phyloP scores from a whole-genome alignment of 495 filamentous ascomycete genomes.

The Penicillium ucsense region DNA sequence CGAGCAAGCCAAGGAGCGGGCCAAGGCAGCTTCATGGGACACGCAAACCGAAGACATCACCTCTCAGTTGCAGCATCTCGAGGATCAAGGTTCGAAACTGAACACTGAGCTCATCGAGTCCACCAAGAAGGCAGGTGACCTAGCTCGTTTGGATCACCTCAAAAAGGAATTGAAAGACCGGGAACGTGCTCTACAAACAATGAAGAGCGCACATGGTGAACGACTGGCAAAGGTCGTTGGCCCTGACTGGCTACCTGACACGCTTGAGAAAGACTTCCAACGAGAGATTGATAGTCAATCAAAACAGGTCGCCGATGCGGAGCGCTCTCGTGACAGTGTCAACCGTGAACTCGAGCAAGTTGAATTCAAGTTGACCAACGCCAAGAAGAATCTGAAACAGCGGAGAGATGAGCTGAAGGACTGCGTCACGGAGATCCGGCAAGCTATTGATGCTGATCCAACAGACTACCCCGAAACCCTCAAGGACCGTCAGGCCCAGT shows the following conservation, averaged over 20 bases:
- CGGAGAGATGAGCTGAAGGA: conserved; percentile 53
- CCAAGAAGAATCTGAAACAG: conserved; percentile 49
- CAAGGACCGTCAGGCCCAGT: conserved; percentile 46
- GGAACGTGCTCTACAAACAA: conserved; percentile 60
- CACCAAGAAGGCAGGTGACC: conserved; percentile 64
- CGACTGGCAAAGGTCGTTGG: conserved; percentile 55
- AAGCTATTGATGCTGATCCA: conserved; percentile 45
- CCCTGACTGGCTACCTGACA: conserved; percentile 54
- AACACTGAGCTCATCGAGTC: conserved; percentile 69
- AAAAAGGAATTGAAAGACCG: conserved; percentile 67
- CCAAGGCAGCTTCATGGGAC: conserved; percentile 56
- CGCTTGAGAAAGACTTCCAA: conserved; percentile 65
- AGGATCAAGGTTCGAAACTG: conserved; percentile 57
- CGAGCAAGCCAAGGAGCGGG: conserved; percentile 49
- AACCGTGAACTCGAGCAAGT: conserved; percentile 67
- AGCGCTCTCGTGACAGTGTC: conserved; percentile 56
- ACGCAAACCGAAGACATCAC: conserved; percentile 53
- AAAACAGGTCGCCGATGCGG: conserved; percentile 45
- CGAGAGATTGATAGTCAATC: conserved; percentile 46
- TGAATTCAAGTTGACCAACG: conserved; percentile 63
- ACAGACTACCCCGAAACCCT: conserved; percentile 44
- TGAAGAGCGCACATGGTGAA: conserved; percentile 63
- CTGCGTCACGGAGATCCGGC: conserved; percentile 40
- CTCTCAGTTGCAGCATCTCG: conserved; percentile 50
- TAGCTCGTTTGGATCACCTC: conserved; percentile 68